Conservation (phyloP, 257 asterid species). For the Coffea eugenioides region DNA sequence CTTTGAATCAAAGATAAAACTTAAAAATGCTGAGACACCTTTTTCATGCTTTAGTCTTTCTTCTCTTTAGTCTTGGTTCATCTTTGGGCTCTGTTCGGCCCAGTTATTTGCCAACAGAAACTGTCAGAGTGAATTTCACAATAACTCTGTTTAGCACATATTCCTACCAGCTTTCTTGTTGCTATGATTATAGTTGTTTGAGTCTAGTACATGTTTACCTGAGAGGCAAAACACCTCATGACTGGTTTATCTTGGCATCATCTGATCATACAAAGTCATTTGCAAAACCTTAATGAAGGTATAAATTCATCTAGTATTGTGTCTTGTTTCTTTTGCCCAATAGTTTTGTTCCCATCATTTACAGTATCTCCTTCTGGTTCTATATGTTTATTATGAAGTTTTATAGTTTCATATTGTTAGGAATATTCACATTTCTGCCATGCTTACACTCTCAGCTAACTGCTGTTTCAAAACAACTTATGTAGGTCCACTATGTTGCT, state of each 20-base stretch:
- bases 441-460: neutral
- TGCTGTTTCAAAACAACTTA: slow-evolving; percentile 9
- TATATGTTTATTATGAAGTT: neutral
- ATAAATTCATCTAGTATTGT: neutral
- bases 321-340: neutral
- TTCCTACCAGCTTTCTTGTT: neutral
- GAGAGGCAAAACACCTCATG: no score
- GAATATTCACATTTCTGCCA: neutral
- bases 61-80: neutral
- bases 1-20: neutral
- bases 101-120: neutral
- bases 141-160: neutral
- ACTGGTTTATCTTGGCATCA: no score
- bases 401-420: neutral
- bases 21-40: neutral
- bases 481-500: slow-evolving; percentile 94
- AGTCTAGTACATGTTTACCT: no score
- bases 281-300: no score
- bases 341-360: neutral
- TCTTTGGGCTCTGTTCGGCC: no score
- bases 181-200: neutral
- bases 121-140: neutral
- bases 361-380: neutral
- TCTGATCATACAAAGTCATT: no score
- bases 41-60: neutral